Conservation (phyloP, 306 rosid genomes). For the Pyrus communis region DNA sequence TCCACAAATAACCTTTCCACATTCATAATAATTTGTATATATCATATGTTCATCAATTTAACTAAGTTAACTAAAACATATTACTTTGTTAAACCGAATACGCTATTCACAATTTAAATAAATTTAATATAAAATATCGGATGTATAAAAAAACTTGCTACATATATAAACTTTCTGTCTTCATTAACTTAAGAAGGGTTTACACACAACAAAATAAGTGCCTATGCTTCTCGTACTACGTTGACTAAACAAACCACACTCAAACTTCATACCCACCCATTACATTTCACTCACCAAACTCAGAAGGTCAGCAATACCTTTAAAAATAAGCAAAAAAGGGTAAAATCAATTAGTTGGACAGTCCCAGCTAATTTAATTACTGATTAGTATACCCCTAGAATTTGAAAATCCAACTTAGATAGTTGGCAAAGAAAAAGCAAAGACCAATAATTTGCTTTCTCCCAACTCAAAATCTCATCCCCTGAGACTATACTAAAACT, state of each 20-base stretch:
- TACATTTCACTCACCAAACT: conserved; percentile 54
- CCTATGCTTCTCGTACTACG: conserved; percentile 21
- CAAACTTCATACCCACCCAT: conserved; percentile 36
- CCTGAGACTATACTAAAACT: neutral
- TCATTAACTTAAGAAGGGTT: neutral
- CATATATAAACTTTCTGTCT: neutral
- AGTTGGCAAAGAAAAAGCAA: conserved; percentile 25
- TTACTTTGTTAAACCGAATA: too few relatives aligned
- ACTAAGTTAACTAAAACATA: too few relatives aligned
- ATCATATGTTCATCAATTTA: too few relatives aligned
- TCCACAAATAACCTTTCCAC: neutral
- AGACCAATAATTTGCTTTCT: conserved; percentile 27
- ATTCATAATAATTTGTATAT: neutral
- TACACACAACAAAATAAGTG: conserved; percentile 28
- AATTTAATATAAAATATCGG: neutral
- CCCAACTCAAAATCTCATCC: conserved; percentile 26
- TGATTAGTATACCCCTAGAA: conserved; percentile 42
- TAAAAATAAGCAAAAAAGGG: neutral
- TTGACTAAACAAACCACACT: conserved; percentile 31
- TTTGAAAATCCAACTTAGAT: conserved; percentile 23
- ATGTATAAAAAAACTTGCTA: neutral
- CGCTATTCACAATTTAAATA: too few relatives aligned
- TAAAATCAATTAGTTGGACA: conserved; percentile 33
- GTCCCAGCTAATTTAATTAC: conserved; percentile 36
- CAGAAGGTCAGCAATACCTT: conserved; percentile 36